Evolutionary conservation across 768 basidiomycete species (phyloP).

Genomic region (Xanthoconium stramineum): DNA sequence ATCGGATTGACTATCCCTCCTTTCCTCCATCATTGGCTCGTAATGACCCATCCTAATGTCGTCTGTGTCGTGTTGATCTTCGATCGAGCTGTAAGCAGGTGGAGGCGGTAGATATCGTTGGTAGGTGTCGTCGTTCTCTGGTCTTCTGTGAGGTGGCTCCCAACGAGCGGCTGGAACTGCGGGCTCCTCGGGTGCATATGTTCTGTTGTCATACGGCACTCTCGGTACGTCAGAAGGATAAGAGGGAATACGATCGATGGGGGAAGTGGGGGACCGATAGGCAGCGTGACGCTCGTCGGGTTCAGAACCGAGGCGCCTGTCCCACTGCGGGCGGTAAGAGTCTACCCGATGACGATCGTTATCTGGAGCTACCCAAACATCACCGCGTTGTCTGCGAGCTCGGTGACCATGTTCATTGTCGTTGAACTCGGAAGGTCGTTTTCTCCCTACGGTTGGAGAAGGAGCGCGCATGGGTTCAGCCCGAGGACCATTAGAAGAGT

Average conservation of each 20-base stretch:
- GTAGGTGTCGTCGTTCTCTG: conserved; percentile 14
- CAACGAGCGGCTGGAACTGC: not conserved
- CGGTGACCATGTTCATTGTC: conserved; percentile 22
- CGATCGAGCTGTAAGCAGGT: not conserved
- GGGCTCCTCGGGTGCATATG: not conserved
- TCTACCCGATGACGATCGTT: conserved; percentile 4
- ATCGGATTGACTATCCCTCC: conserved; percentile 13
- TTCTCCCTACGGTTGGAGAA: conserved; percentile 16
- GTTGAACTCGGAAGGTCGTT: conserved; percentile 20
- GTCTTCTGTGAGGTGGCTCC: conserved; percentile 11
- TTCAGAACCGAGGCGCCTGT: conserved; percentile 14
- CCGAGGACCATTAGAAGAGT: conserved; percentile 8
- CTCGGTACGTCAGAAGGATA: conserved; percentile 9
- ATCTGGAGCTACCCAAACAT: conserved; percentile 18
- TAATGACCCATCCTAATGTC: conserved; percentile 9
- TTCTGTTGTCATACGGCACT: conserved; percentile 6
- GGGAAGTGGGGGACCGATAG: conserved; percentile 5
- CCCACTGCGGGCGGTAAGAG: conserved; percentile 4
- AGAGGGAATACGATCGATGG: conserved; percentile 2
- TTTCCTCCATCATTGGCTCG: conserved; percentile 13
- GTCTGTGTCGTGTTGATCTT: conserved; percentile 5
- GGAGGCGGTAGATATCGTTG: conserved; percentile 7
- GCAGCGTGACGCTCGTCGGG: conserved; percentile 10
- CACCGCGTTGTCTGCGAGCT: conserved; percentile 23
- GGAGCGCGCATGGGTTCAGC: conserved; percentile 16